A percentile compares a stretch with the other conserved stretches of the same genome.
phyloP scores from a whole-genome alignment of 176 grass and related monocot species.

The bread wheat (Triticum aestivum) region DNA sequence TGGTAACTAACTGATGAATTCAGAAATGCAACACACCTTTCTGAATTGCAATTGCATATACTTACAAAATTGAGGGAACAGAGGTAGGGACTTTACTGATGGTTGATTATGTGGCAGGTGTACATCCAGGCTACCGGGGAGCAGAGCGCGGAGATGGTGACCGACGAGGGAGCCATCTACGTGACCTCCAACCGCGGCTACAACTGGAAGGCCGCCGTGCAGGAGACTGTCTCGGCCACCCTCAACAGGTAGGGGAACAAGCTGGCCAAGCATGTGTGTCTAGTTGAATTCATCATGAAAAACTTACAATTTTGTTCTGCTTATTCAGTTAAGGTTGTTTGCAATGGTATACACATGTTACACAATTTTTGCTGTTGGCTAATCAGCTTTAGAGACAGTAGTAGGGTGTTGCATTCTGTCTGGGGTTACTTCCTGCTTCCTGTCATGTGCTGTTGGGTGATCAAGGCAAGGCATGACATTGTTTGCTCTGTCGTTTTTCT shows the following conservation, averaged over 20 bases:
- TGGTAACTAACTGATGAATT: conserved; percentile 20
- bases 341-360: too few relatives aligned
- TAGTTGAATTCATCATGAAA: too few relatives aligned
- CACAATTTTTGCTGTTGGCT: too few relatives aligned
- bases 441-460: too few relatives aligned
- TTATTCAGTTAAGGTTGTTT: too few relatives aligned
- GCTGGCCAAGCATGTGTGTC: too few relatives aligned
- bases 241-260: conserved; percentile 67
- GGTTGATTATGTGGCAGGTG: conserved; percentile 41
- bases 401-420: too few relatives aligned
- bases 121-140: conserved; percentile 94
- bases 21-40: too few relatives aligned
- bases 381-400: too few relatives aligned
- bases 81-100: not conserved
- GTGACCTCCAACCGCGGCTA: conserved; percentile 97
- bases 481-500: conserved; percentile 4
- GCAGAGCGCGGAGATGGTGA: conserved; percentile 97
- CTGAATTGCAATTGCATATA: not conserved
- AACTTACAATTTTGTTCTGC: too few relatives aligned
- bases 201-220: conserved; percentile 99
- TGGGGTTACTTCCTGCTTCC: too few relatives aligned
- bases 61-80: too few relatives aligned
- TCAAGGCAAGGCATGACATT: conserved; percentile 10
- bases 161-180: conserved; percentile 92
- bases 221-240: conserved; percentile 94